phyloP scores from a whole-genome alignment of 768 basidiomycete genomes.

The Lepiota venenata region DNA sequence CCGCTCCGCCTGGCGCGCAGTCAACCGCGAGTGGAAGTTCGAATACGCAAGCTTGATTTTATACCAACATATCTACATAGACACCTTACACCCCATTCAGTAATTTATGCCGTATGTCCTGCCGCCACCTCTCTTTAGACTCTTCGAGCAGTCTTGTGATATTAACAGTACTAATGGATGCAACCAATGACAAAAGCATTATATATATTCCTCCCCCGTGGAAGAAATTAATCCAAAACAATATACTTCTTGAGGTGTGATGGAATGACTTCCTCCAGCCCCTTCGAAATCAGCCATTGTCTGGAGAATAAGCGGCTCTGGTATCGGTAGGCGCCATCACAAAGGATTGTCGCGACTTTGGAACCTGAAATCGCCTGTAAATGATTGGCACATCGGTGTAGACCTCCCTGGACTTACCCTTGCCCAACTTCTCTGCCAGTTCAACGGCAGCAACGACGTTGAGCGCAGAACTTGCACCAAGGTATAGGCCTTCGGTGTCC shows the following conservation, averaged over 20 bases:
- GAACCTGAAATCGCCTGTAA: conserved; percentile 47
- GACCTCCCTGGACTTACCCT: conserved; percentile 44
- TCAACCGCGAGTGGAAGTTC: conserved; percentile 2
- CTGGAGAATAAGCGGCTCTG: conserved; percentile 95
- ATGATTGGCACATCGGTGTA: background rate
- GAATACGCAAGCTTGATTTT: background rate
- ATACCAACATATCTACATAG: background rate
- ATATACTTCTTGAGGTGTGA: conserved; percentile 84
- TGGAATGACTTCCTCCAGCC: conserved; percentile 75
- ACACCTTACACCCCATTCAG: conserved; percentile 10
- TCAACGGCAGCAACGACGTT: conserved; percentile 95
- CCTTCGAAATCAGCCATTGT: conserved; percentile 85
- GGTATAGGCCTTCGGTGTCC: conserved; percentile 89
- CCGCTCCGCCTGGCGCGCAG: conserved; percentile 12
- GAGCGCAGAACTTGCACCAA: conserved; percentile 91
- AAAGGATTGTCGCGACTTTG: conserved; percentile 83
- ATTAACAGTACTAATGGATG: background rate
- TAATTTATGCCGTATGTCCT: conserved; percentile 10
- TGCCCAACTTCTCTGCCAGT: conserved; percentile 80
- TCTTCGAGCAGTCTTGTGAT: background rate
- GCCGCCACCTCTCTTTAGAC: background rate
- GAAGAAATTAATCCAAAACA: conserved; percentile 64
- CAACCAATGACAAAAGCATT: background rate
- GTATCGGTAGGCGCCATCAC: conserved; percentile 96
- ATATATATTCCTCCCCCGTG: background rate